A percentile compares a stretch with the other conserved stretches of the same genome.
Evolutionary conservation across 768 basidiomycete genomes (phyloP).

Genomic region (Amanita exitialis): DNA sequence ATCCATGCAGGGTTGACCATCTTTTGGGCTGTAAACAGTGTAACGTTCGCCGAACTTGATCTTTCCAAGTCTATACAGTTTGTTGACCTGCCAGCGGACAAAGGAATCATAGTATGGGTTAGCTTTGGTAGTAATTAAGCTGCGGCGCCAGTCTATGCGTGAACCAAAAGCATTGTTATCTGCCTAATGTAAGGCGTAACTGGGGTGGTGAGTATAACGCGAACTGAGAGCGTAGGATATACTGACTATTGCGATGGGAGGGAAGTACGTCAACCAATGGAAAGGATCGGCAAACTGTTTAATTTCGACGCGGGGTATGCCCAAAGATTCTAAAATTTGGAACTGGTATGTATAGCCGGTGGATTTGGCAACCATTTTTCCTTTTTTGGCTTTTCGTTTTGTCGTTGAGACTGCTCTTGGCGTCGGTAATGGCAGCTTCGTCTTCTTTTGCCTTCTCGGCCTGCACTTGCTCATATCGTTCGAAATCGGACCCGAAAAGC

Average conservation of each 20-base stretch:
- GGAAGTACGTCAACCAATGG: constrained; percentile 91
- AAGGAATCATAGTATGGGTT: constrained; percentile 98
- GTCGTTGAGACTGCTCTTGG: constrained; percentile 12
- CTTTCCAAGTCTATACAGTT: constrained; percentile 75
- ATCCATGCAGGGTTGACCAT: constrained; percentile 99
- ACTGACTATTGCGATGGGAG: constrained; percentile 83
- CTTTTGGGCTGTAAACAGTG: constrained; percentile 97
- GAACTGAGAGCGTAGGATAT: background rate
- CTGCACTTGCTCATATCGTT: constrained; percentile 44
- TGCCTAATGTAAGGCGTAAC: constrained; percentile 13
- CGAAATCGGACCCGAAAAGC: constrained; percentile 87
- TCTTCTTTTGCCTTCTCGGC: constrained; percentile 36
- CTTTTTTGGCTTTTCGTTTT: constrained; percentile 88
- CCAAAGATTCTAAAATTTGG: constrained; percentile 96
- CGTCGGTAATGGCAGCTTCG: constrained; percentile 27
- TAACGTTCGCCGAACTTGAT: constrained; percentile 98
- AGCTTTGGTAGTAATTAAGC: constrained; percentile 88
- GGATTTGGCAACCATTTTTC: constrained; percentile 86
- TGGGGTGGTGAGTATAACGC: background rate
- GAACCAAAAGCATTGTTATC: constrained; percentile 89
- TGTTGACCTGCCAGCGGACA: constrained; percentile 97
- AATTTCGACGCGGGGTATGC: constrained; percentile 80
- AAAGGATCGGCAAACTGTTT: constrained; percentile 96
- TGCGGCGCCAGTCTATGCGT: constrained; percentile 93
- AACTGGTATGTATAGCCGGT: constrained; percentile 96